Conservation (phyloP, 73 alveolate species). For the Halteria grandinella region DNA sequence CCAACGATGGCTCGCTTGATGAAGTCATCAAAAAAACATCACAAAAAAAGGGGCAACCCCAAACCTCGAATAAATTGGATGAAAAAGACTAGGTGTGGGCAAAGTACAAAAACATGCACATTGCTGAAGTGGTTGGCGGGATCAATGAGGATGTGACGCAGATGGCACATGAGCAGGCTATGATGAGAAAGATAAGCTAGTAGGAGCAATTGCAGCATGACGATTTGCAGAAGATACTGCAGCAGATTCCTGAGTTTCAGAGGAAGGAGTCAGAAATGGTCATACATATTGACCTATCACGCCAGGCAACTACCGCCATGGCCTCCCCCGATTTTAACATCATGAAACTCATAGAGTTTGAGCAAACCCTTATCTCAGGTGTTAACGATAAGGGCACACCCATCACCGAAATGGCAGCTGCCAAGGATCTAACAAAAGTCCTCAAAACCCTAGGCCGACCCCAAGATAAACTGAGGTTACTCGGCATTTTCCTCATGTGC, state of each 20-base stretch:
- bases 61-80: conserved; percentile 39
- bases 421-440: conserved; percentile 31
- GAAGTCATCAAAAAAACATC: conserved; percentile 32
- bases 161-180: conserved; percentile 30
- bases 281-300: conserved; percentile 42
- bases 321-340: conserved; percentile 2
- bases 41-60: conserved; percentile 30
- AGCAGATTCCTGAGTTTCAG: conserved; percentile 57
- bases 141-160: conserved; percentile 62
- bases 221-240: conserved; percentile 41
- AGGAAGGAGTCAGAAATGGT: conserved; percentile 21
- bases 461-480: conserved; percentile 36
- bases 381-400: conserved; percentile 33
- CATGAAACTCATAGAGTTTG: conserved; percentile 26
- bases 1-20: conserved; percentile 33
- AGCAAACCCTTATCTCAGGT: conserved; percentile 47
- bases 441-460: conserved; percentile 16
- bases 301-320: conserved; percentile 24
- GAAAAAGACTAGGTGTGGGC: conserved; percentile 78
- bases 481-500: conserved; percentile 14
- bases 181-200: conserved; percentile 8
- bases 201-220: conserved; percentile 47
- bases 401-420: background rate
- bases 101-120: conserved; percentile 73
- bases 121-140: conserved; percentile 76